Percentiles rank a stretch among this genome's conserved stretches.
These are phyloP conservation scores for Datura wrightii DNA, from an alignment of 257 asterid species.

Conservation along the genomic window DNA sequence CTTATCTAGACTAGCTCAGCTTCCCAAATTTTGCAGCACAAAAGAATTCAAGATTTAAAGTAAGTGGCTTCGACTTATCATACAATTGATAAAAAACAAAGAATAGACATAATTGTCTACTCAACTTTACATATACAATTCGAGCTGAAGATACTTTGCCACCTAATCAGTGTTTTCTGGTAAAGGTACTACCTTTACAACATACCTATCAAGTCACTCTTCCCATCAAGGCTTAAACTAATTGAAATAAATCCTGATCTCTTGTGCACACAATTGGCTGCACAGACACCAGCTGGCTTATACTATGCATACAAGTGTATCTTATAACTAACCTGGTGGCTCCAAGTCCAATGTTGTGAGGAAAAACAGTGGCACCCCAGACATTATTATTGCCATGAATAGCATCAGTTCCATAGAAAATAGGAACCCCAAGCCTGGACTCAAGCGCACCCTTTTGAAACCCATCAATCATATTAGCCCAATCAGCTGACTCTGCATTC, in stretches of 20 bases:
- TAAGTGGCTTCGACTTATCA: neutral
- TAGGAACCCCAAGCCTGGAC: constrained; percentile 86
- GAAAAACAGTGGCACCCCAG: constrained; percentile 88
- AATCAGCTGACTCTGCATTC: constrained; percentile 73
- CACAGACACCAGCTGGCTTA: too few relatives aligned
- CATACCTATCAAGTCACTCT: neutral
- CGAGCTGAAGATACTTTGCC: neutral
- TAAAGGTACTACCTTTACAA: neutral
- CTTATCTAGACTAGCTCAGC: neutral
- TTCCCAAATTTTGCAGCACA: constrained; percentile 10
- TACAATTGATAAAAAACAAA: neutral
- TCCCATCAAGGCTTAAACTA: neutral
- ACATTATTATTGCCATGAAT: constrained; percentile 96
- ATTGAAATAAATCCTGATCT: neutral
- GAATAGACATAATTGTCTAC: neutral
- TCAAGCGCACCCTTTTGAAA: constrained; percentile 76
- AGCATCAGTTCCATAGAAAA: constrained; percentile 84
- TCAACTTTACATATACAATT: neutral
- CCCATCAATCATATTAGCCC: constrained; percentile 88
- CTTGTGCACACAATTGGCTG: too few relatives aligned
- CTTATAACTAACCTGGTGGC: constrained; percentile 70
- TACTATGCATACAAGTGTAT: neutral
- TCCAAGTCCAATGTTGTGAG: constrained; percentile 92
- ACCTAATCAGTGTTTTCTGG: neutral
- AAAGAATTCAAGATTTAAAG: neutral